These are phyloP conservation scores for Rhinocladiella mackenziei DNA, from an alignment of 2,329 filamentous ascomycete genomes.

Conservation along the genomic window DNA sequence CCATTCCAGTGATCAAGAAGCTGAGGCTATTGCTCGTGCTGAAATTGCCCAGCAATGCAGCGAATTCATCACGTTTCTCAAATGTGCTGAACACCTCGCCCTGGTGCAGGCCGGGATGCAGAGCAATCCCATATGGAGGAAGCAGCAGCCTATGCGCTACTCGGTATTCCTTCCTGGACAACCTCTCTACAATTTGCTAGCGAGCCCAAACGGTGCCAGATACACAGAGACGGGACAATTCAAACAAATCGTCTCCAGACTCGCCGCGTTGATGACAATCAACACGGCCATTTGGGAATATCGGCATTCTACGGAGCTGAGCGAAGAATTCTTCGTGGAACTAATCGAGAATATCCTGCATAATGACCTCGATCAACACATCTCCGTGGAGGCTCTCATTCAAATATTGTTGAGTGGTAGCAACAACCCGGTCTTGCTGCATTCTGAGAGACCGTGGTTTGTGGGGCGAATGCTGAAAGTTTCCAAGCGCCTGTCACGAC, in stretches of 20 bases:
- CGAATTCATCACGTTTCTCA: conserved; percentile 39
- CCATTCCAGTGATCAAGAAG: conserved; percentile 15
- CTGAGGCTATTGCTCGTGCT: conserved; percentile 27
- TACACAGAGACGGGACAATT: conserved; percentile 37
- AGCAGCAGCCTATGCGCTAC: conserved; percentile 28
- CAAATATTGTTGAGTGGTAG: conserved; percentile 40
- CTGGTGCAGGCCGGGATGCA: conserved; percentile 29
- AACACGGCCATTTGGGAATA: conserved; percentile 43
- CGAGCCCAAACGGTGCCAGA: conserved; percentile 33
- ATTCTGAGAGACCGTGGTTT: conserved; percentile 38
- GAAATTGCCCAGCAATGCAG: conserved; percentile 38
- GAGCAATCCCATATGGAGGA: conserved; percentile 21
- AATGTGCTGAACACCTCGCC: conserved; percentile 38
- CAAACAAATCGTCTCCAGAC: conserved; percentile 39
- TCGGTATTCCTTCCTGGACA: conserved; percentile 33
- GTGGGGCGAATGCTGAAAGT: conserved; percentile 41
- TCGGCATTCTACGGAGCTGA: conserved; percentile 32
- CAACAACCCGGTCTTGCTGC: conserved; percentile 28
- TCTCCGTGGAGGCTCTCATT: conserved; percentile 39
- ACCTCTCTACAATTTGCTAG: conserved; percentile 35
- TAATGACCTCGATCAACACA: conserved; percentile 37
- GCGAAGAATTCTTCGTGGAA: conserved; percentile 35
- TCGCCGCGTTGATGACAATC: conserved; percentile 37
- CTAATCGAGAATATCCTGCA: conserved; percentile 34
- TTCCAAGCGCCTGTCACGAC: conserved; percentile 35